phyloP scores from a whole-genome alignment of 148 eudicot genomes.

The Camellia japonica region DNA sequence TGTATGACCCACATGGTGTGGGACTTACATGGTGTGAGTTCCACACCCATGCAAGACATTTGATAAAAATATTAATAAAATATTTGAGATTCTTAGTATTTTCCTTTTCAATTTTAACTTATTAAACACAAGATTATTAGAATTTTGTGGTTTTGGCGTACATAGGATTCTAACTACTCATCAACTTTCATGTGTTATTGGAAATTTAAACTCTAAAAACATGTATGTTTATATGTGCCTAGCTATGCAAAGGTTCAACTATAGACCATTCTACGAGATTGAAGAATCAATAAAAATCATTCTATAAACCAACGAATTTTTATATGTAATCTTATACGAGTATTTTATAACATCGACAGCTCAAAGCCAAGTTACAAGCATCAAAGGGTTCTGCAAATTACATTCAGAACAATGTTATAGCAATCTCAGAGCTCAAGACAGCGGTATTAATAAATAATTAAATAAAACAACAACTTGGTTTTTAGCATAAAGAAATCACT shows the following conservation, averaged over 20 bases:
- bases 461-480: too few species aligned
- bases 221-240: background rate
- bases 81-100: too few species aligned
- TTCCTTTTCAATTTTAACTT: background rate
- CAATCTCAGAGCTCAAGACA: background rate
- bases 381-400: background rate
- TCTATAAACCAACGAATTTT: background rate
- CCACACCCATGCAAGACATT: too few species aligned
- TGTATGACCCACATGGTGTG: too few species aligned
- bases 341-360: slow-evolving; percentile 16
- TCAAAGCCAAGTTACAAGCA: background rate
- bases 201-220: background rate
- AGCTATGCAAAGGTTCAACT: background rate
- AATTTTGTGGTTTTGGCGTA: background rate
- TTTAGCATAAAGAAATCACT: too few species aligned
- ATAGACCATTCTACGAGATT: slow-evolving; percentile 1
- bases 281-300: slow-evolving; percentile 3
- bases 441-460: background rate
- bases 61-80: too few species aligned
- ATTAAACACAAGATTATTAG: background rate
- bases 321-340: background rate
- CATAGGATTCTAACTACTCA: slow-evolving; percentile 6
- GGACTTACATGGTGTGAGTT: too few species aligned
- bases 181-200: background rate
- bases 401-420: background rate